Evolutionary conservation across 768 basidiomycete species (phyloP).

Genomic region (Suillus brevipes): DNA sequence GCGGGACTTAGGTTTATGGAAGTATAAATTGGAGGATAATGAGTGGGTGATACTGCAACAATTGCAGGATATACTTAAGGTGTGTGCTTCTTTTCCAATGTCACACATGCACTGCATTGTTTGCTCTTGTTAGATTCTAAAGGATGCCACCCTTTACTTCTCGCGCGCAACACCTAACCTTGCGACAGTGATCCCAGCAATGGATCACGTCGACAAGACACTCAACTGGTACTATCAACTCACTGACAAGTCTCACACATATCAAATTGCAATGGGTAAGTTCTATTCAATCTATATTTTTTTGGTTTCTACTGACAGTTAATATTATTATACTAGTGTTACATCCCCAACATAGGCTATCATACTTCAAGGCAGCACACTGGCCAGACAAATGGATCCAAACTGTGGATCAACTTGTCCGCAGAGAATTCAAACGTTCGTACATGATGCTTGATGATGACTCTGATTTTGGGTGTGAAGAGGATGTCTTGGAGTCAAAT

Average conservation of each 20-base stretch:
- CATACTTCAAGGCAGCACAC: slow-evolving; percentile 27
- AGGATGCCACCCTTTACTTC: too few species aligned
- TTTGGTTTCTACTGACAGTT: too few species aligned
- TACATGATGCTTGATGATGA: not conserved
- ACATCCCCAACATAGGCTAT: slow-evolving; percentile 12
- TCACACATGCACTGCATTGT: too few species aligned
- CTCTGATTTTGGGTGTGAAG: not conserved
- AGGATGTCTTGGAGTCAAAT: not conserved
- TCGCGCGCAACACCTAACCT: too few species aligned
- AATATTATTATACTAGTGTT: too few species aligned
- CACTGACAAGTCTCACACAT: not conserved
- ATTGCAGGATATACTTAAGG: not conserved
- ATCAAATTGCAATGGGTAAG: not conserved
- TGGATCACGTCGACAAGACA: too few species aligned
- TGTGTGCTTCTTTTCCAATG: too few species aligned
- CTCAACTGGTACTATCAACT: not conserved
- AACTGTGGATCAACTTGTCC: slow-evolving; percentile 23
- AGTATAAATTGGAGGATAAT: not conserved
- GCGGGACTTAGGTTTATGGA: not conserved
- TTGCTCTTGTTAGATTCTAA: too few species aligned
- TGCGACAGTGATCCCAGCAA: too few species aligned
- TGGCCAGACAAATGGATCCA: slow-evolving; percentile 30
- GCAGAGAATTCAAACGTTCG: slow-evolving; percentile 17
- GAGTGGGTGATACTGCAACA: not conserved
- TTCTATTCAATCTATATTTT: too few species aligned